These are phyloP conservation scores for Stropharia rugosoannulata DNA, from an alignment of 768 basidiomycete genomes.

Conservation along the genomic window DNA sequence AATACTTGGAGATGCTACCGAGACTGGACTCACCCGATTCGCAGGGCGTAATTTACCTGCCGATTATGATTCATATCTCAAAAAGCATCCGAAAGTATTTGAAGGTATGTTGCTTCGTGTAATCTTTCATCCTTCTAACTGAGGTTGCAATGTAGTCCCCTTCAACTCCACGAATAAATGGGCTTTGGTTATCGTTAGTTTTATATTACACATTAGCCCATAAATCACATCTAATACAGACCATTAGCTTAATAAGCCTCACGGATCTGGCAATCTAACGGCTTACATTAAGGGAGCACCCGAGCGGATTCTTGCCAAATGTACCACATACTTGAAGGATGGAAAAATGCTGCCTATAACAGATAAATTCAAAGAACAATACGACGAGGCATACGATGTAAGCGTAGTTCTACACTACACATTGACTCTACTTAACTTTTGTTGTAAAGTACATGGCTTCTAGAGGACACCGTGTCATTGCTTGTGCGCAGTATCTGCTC, in stretches of 20 bases:
- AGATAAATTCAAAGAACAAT: constrained; percentile 50
- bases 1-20: constrained; percentile 74
- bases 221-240: not conserved
- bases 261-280: constrained; percentile 45
- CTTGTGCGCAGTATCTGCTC: constrained; percentile 63
- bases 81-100: constrained; percentile 57
- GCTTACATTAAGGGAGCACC: constrained; percentile 70
- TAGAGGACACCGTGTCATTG: constrained; percentile 73
- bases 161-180: constrained; percentile 77
- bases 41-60: constrained; percentile 51
- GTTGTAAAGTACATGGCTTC: constrained; percentile 66
- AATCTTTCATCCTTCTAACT: not conserved
- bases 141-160: constrained; percentile 39
- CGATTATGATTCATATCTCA: constrained; percentile 54
- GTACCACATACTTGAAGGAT: constrained; percentile 57
- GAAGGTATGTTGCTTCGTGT: constrained; percentile 33
- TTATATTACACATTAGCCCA: not conserved
- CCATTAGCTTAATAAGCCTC: constrained; percentile 53
- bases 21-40: constrained; percentile 70
- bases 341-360: constrained; percentile 47
- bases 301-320: constrained; percentile 66
- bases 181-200: constrained; percentile 64
- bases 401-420: constrained; percentile 11
- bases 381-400: constrained; percentile 65
- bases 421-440: not conserved